These are phyloP conservation scores for Phyllosticta citriasiana DNA, from an alignment of 2,329 filamentous ascomycete species.

Conservation along the genomic window DNA sequence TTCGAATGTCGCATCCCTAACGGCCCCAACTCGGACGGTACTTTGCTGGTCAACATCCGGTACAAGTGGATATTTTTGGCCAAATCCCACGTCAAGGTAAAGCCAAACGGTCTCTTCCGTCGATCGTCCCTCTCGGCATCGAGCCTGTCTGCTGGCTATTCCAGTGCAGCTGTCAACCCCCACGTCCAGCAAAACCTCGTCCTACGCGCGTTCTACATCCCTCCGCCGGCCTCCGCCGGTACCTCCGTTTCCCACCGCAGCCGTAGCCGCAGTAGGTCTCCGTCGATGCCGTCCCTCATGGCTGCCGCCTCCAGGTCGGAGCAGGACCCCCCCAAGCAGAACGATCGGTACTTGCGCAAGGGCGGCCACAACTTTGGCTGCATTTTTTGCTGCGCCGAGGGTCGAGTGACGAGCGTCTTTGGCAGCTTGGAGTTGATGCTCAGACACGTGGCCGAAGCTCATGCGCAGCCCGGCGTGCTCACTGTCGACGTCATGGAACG, in stretches of 20 bases:
- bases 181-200: neutral
- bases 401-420: conserved; percentile 24
- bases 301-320: neutral
- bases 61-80: conserved; percentile 32
- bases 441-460: conserved; percentile 27
- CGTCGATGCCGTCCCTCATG: neutral
- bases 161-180: neutral
- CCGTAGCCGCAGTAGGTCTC: neutral
- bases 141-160: neutral
- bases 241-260: neutral
- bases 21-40: neutral
- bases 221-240: neutral
- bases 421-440: conserved; percentile 30
- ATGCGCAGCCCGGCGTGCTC: conserved; percentile 22
- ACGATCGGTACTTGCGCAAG: conserved; percentile 1
- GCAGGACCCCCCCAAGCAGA: neutral
- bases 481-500: conserved; percentile 18
- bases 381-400: conserved; percentile 25
- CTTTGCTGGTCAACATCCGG: conserved; percentile 5
- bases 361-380: conserved; percentile 21
- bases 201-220: conserved; percentile 10
- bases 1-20: neutral
- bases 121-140: neutral
- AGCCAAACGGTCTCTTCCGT: conserved; percentile 2
- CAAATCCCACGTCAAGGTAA: conserved; percentile 24